phyloP scores from a whole-genome alignment of 345 rosid genomes.

The Trapa bicornis region DNA sequence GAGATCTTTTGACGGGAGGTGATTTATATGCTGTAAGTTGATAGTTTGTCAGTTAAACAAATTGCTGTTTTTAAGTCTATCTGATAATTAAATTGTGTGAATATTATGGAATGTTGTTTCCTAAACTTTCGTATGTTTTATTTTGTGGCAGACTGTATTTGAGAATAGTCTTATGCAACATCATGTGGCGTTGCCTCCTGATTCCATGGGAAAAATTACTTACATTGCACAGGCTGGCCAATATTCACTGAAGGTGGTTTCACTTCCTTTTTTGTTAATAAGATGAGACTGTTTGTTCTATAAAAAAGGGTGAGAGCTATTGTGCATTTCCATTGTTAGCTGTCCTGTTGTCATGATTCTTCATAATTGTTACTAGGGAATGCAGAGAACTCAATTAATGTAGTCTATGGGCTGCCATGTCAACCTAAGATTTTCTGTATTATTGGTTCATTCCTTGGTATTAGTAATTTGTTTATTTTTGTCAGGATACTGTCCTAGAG shows the following conservation, averaged over 20 bases:
- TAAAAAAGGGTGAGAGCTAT: neutral
- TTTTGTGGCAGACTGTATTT: constrained; percentile 58
- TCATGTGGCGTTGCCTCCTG: constrained; percentile 86
- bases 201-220: constrained; percentile 89
- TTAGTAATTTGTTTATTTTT: neutral
- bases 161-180: constrained; percentile 94
- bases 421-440: too few species aligned
- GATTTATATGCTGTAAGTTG: constrained; percentile 92
- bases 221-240: constrained; percentile 99
- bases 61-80: neutral
- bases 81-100: neutral
- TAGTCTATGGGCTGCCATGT: neutral
- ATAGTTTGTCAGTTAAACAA: neutral
- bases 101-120: too few species aligned
- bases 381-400: neutral
- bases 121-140: neutral
- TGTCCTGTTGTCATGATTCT: neutral
- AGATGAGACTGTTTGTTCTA: neutral
- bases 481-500: constrained; percentile 87
- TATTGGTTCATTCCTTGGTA: too few species aligned
- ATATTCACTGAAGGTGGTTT: constrained; percentile 78
- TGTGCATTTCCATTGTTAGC: neutral
- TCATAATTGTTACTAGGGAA: neutral
- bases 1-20: constrained; percentile 91
- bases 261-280: neutral